These are phyloP conservation scores for Rhododendron henanense DNA, from an alignment of 148 eudicot genomes.

Conservation along the genomic window DNA sequence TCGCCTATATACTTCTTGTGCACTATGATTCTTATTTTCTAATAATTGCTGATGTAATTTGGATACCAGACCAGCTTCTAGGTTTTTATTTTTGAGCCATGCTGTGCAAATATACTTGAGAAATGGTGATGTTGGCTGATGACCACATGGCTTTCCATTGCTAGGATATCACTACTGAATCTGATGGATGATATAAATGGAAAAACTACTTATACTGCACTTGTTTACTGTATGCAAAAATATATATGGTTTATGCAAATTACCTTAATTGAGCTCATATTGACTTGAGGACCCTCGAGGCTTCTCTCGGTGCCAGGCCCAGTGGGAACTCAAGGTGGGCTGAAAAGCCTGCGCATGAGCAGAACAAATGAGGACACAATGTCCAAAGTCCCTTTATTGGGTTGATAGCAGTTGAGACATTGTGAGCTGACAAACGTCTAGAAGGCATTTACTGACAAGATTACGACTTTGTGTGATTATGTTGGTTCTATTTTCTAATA, in stretches of 20 bases:
- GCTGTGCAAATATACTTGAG: neutral
- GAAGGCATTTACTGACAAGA: neutral
- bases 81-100: neutral
- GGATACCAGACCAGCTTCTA: neutral
- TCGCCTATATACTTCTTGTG: constrained; percentile 8
- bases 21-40: neutral
- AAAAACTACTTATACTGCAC: neutral
- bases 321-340: neutral
- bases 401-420: neutral
- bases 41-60: neutral
- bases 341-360: neutral
- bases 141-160: neutral
- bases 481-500: neutral
- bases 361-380: neutral
- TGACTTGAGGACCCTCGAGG: neutral
- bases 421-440: neutral
- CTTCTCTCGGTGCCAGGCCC: neutral
- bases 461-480: neutral
- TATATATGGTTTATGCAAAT: neutral
- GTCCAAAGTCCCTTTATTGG: neutral
- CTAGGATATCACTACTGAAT: neutral
- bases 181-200: neutral
- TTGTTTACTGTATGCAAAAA: neutral
- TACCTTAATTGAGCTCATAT: neutral
- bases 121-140: neutral